A percentile compares a stretch with the other conserved stretches of the same genome.
Evolutionary conservation across 805 yeast species (phyloP).

Genomic region (Lipomyces mesembrius): DNA sequence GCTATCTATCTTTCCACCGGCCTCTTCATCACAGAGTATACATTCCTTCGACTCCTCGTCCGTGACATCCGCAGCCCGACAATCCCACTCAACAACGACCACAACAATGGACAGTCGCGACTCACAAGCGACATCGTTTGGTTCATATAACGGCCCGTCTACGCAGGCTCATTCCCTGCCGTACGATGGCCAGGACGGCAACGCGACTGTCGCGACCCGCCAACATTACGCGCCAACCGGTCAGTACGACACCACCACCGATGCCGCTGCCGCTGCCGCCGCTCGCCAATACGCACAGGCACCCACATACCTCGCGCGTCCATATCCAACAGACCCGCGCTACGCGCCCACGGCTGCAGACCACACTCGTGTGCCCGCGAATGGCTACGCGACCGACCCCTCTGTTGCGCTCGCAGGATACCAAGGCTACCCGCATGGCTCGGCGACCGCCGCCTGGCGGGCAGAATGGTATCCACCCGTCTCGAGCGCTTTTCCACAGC

Average conservation of each 20-base stretch:
- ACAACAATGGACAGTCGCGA: constrained; percentile 30
- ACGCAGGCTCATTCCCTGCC: constrained; percentile 22
- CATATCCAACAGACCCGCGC: constrained; percentile 23
- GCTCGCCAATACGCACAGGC: constrained; percentile 24
- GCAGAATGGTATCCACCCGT: constrained; percentile 36
- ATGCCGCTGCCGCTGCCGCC: constrained; percentile 5
- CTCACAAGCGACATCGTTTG: constrained; percentile 28
- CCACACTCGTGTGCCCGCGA: constrained; percentile 11
- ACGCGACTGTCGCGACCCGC: constrained; percentile 17
- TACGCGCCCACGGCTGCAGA: constrained; percentile 19
- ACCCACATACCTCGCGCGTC: constrained; percentile 19
- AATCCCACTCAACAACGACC: neutral
- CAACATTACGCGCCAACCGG: constrained; percentile 19
- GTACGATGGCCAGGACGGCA: constrained; percentile 24
- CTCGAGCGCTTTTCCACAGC: constrained; percentile 15
- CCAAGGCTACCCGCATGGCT: constrained; percentile 15
- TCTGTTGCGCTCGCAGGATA: constrained; percentile 16
- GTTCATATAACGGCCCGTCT: constrained; percentile 14
- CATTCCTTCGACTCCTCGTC: neutral
- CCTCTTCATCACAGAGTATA: constrained; percentile 4
- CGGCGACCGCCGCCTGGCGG: constrained; percentile 29
- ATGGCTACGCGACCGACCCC: constrained; percentile 20
- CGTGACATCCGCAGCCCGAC: constrained; percentile 4
- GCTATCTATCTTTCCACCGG: constrained; percentile 17
- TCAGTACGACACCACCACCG: constrained; percentile 16